Base-by-base conservation (phyloP, 2,329 filamentous ascomycete genomes). In the Penicillium crustosum region DNA sequence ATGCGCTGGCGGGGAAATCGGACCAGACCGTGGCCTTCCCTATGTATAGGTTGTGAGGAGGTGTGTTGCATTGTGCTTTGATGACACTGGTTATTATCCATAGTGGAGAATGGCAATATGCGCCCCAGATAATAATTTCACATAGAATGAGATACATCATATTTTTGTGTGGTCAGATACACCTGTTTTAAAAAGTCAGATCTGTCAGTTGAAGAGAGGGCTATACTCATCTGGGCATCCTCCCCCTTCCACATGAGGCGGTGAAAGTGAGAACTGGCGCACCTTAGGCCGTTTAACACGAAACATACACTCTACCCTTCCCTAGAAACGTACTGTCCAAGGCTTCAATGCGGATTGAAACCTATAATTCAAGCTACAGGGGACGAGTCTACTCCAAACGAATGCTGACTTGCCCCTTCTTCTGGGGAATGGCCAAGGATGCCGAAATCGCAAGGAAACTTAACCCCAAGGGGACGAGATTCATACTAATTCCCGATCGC, bases 71-170 rank as follows among this genome's bases (percentile, higher is more conserved):
- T 56, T 54, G 41, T 29, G 50, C 36, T 43, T 59, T 44, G 39
- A 48, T 53, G 35, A 39, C 43, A 53, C 19, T 48, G 42, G 25
- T 5, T 12, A 25, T 7, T 19, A 42, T 48, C 2, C 27, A 8
- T 55, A 23, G 58, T 59, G 45, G 51, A 36, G 51, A 38, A 61
- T 66, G 58, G 62, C 61, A 60, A 61, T 60, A 66, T 58, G 56
- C 33, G 33, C 33, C 33, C 33, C 39, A 53, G 38, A 44, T 49
- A 42, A 13, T 47, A 39, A 47, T 51, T 41, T 13, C 19, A 33
- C 47, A 44, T 39, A 48, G 19, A 41, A 29, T 55, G 36, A 19
- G 55, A 54, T 56, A 19, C 31, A 53, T 47, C 48, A 49, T 9
- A 23, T n/a, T 33, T 29, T 10, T n/a, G 39, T n/a, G 31, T 39